Evolutionary conservation across 2,329 filamentous ascomycete species (phyloP).

Genomic region (Aspergillus neotritici): DNA sequence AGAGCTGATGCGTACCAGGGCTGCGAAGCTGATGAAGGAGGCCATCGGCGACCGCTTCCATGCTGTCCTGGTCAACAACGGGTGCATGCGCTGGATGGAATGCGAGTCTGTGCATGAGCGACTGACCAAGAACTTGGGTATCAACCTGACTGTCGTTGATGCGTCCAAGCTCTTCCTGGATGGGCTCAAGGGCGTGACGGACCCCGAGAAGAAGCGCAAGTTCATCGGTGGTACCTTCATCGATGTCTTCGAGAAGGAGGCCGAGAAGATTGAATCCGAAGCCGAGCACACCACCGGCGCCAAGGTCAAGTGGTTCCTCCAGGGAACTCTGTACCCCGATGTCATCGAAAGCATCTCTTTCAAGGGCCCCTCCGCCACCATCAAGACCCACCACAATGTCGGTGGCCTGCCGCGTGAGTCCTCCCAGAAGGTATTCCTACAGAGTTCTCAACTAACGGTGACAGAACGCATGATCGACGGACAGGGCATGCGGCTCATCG

Average conservation of each 20-base stretch:
- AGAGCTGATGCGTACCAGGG: constrained; percentile 26
- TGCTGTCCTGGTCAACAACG: constrained; percentile 80
- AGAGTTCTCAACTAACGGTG: not conserved
- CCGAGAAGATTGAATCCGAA: constrained; percentile 64
- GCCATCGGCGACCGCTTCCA: constrained; percentile 83
- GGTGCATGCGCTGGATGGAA: constrained; percentile 80
- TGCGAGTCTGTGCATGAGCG: constrained; percentile 75
- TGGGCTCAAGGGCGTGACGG: constrained; percentile 66
- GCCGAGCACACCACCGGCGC: constrained; percentile 65
- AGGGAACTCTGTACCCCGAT: constrained; percentile 77
- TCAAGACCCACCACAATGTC: constrained; percentile 62
- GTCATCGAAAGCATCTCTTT: constrained; percentile 67
- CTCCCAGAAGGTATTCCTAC: not conserved
- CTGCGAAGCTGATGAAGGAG: constrained; percentile 75
- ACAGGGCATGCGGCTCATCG: constrained; percentile 51
- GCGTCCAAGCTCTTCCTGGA: constrained; percentile 71
- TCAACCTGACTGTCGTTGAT: constrained; percentile 85
- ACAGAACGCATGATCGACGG: constrained; percentile 47
- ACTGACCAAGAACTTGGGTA: constrained; percentile 71
- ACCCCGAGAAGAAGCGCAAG: constrained; percentile 85
- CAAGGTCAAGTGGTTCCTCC: constrained; percentile 78
- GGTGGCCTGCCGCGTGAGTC: constrained; percentile 15
- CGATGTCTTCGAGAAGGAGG: constrained; percentile 76
- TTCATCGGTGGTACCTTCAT: constrained; percentile 81
- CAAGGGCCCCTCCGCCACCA: constrained; percentile 65